Percentiles rank a stretch among this genome's conserved stretches.
Evolutionary conservation across 805 yeast genomes (phyloP).

Genomic region (Kodamaea laetipori): DNA sequence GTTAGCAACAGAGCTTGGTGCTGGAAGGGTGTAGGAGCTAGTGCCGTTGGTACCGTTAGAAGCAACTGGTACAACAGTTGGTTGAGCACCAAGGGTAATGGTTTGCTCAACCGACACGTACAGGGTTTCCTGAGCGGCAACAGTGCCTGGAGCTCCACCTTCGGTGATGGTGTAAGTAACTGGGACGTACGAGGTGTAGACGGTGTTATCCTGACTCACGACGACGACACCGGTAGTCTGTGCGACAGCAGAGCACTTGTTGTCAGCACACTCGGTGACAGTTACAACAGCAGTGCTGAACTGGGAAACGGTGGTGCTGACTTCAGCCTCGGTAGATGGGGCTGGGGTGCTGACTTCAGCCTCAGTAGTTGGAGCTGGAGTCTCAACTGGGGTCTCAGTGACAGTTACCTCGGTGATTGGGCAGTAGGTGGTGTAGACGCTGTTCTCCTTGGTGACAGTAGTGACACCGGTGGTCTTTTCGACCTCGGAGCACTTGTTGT

Average conservation of each 20-base stretch:
- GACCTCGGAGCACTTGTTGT: conserved; percentile 26
- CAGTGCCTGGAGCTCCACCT: not conserved
- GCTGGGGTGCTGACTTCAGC: conserved; percentile 1
- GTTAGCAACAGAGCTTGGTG: conserved; percentile 2
- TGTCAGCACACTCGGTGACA: conserved; percentile 38
- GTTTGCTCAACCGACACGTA: no score
- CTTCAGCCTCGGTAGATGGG: conserved; percentile 2
- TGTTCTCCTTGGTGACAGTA: conserved; percentile 33
- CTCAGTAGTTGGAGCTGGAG: conserved; percentile 1
- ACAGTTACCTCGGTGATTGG: no score
- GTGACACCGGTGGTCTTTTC: conserved; percentile 36
- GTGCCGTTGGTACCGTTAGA: no score
- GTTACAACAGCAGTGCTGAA: conserved; percentile 32
- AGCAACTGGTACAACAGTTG: conserved; percentile 6
- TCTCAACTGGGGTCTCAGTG: no score
- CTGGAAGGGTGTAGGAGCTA: not conserved
- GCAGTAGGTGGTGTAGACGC: conserved; percentile 38
- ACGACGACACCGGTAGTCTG: conserved; percentile 39
- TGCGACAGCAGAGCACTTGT: conserved; percentile 29
- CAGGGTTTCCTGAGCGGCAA: no score
- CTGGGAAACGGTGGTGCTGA: conserved; percentile 1
- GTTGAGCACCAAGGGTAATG: no score
- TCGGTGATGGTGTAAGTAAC: conserved; percentile 23
- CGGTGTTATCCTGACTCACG: conserved; percentile 31
- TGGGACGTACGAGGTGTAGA: conserved; percentile 39